Evolutionary conservation across 768 basidiomycete genomes (phyloP).

Genomic region (Dioszegia aurantiaca): DNA sequence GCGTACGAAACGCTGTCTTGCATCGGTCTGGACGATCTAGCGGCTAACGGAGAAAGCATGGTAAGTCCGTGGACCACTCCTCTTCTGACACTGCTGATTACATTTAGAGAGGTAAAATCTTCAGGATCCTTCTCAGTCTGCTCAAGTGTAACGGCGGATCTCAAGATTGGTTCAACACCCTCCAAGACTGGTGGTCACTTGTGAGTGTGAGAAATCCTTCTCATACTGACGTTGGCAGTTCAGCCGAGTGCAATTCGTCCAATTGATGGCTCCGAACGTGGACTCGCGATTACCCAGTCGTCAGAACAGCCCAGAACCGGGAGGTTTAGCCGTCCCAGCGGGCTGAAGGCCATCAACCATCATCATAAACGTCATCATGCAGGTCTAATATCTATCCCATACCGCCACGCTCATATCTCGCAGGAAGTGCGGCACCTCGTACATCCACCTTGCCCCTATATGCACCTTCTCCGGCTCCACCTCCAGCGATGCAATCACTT

Average conservation of each 20-base stretch:
- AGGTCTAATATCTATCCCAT: background rate
- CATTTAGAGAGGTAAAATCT: constrained; percentile 20
- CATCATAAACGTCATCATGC: background rate
- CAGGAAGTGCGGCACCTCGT: constrained; percentile 1
- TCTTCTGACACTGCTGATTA: background rate
- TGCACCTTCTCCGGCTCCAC: constrained; percentile 1
- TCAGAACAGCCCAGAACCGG: constrained; percentile 1
- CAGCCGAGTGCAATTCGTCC: constrained; percentile 15
- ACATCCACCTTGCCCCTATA: constrained; percentile 1
- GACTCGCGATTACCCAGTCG: constrained; percentile 16
- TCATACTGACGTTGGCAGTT: constrained; percentile 10
- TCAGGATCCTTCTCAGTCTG: constrained; percentile 19
- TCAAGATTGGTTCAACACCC: constrained; percentile 11
- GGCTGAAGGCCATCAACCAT: background rate
- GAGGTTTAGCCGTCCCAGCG: background rate
- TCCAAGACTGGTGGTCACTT: constrained; percentile 20
- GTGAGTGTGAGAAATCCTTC: constrained; percentile 16
- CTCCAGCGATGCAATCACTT: background rate
- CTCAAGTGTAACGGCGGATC: constrained; percentile 11
- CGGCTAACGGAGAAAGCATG: constrained; percentile 20
- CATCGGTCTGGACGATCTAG: constrained; percentile 17
- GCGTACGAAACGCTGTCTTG: constrained; percentile 15
- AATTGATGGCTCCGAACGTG: constrained; percentile 13
- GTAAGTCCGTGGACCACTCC: constrained; percentile 1
- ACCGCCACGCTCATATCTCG: background rate